Evolutionary conservation across 2,329 filamentous ascomycete species (phyloP), one percentile per base, ranked within the genome.

Genomic region (Fusarium haematococcum): DNA sequence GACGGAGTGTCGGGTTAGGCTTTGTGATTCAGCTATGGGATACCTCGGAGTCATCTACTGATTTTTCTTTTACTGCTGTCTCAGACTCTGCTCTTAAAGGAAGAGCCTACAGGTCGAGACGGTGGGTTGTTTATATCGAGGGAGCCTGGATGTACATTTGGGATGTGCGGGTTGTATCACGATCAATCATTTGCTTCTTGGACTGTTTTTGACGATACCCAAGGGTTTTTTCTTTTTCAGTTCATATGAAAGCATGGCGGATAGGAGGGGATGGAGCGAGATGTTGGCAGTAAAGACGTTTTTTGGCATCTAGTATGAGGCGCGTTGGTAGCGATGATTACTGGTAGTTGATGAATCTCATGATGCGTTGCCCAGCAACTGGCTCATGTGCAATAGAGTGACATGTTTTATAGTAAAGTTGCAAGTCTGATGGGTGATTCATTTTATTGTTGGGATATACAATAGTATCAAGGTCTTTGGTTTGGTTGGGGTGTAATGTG

Each of bases 131-230:
- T 73, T 65, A 65, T 74, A 59, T 68, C 57, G 63, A 58, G 39
- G 54, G 43, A 57, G 63, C 33, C 62, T 65, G 68, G 61, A 76
- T 77, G 69, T 75, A 69, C 64, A 65, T 75, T 37, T 69, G 65
- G 68, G 72, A 78, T 77, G 70, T 80, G 67, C 67, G 71, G 73
- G 68, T 78, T 76, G 78, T 77, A 74, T 78, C 73, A 75, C 68
- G 73, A 73, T 70, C 65, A 73, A 71, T 71, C 68, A 78, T 77
- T 65, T 77, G 79, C 71, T 75, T 79, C 63, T 74, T 74, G 74
- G 78, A 73, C 75, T 78, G 77, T 76, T 75, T 80, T 80, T 79
- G 75, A 80, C 75, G 80, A 81, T 81, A 81, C 80, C 80, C 79
- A 69, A 73, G 69, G 75, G 70, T 72, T 77, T 69, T 77, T 75